Percentiles rank a stretch among this genome's conserved stretches.
Evolutionary conservation across 2,329 filamentous ascomycete species (phyloP).

Genomic region (Neophaeococcomyces aloes): DNA sequence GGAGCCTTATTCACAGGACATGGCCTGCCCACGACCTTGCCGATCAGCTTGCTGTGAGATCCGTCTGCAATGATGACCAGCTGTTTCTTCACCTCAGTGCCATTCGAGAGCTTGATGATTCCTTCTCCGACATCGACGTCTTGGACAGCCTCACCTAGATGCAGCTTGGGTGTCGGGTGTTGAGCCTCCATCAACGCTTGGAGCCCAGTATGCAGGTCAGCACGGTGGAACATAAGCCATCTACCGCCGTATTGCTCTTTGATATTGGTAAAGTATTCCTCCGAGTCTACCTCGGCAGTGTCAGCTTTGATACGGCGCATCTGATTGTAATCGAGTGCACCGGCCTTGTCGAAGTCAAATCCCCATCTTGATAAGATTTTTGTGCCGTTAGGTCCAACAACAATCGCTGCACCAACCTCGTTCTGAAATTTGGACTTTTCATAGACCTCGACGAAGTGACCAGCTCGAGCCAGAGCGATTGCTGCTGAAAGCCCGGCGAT

Average conservation of each 20-base stretch:
- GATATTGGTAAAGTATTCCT: constrained; percentile 14
- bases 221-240: constrained; percentile 22
- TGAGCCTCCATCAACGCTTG: constrained; percentile 13
- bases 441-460: constrained; percentile 36
- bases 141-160: constrained; percentile 19
- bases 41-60: constrained; percentile 1
- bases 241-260: constrained; percentile 20
- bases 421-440: constrained; percentile 23
- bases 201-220: constrained; percentile 24
- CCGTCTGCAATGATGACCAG: constrained; percentile 28
- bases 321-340: constrained; percentile 15
- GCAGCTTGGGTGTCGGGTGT: constrained; percentile 13
- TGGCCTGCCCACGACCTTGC: background rate
- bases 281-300: constrained; percentile 13
- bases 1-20: too few species aligned
- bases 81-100: constrained; percentile 21
- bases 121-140: constrained; percentile 20
- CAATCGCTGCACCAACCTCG: constrained; percentile 25
- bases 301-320: constrained; percentile 16
- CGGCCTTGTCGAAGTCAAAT: constrained; percentile 22
- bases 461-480: constrained; percentile 44
- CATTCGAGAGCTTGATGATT: constrained; percentile 18
- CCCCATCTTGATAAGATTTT: constrained; percentile 20
- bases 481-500: constrained; percentile 28
- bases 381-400: constrained; percentile 23